Conservation (phyloP, 176 grass and related monocot species). For the Carex kokanica region DNA sequence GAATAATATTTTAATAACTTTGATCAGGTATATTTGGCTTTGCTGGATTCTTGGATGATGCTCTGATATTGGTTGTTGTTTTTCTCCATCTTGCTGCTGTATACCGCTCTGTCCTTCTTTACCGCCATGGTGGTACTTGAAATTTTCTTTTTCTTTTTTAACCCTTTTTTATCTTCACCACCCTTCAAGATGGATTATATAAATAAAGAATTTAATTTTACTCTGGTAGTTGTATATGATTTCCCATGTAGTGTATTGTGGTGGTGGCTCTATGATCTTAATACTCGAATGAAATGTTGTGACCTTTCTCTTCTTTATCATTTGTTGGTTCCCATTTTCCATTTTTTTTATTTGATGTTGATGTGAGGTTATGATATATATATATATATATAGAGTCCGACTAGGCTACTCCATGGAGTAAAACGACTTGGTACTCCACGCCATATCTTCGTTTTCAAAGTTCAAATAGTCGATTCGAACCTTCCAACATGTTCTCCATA, state of each 20-base stretch:
- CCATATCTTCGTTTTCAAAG: too few species aligned
- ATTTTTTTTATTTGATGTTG: neutral
- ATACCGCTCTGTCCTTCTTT: slow-evolving; percentile 80
- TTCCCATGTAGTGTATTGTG: neutral
- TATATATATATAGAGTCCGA: too few species aligned
- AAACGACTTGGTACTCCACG: too few species aligned
- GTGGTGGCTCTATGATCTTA: neutral
- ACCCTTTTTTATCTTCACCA: neutral
- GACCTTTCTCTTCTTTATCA: neutral
- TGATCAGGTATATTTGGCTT: slow-evolving; percentile 62
- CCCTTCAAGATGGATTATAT: neutral
- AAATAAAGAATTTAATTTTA: neutral
- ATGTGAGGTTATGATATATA: too few species aligned
- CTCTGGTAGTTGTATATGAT: neutral
- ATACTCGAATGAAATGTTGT: neutral
- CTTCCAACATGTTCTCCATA: too few species aligned
- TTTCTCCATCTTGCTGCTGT: slow-evolving; percentile 81
- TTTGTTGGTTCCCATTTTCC: neutral
- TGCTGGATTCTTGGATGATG: slow-evolving; percentile 67
- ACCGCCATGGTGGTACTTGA: slow-evolving; percentile 68
- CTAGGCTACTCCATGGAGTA: too few species aligned
- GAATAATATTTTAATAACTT: neutral
- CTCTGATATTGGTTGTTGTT: slow-evolving; percentile 69
- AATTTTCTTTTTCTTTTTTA: neutral
- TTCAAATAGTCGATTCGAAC: too few species aligned